These are phyloP conservation scores for Coemansia interrupta DNA, from an alignment of 192 early-diverging fungal genomes.

Conservation along the genomic window DNA sequence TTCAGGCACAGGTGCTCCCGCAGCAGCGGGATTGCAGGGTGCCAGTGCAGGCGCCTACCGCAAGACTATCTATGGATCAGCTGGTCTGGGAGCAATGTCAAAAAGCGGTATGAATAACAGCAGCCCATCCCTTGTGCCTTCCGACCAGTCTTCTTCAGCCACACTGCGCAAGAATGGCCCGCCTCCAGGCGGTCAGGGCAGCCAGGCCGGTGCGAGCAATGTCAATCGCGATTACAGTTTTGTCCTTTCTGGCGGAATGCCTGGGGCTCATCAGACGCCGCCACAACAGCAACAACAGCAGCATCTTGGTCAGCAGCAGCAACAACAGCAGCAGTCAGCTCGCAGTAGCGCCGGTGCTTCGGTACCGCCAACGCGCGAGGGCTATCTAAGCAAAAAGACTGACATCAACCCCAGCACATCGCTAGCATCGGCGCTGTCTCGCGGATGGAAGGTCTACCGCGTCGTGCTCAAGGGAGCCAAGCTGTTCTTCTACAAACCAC, in stretches of 20 bases:
- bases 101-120: constrained; percentile 39
- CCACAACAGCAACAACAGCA: background rate
- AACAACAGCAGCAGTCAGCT: constrained; percentile 17
- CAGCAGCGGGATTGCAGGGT: background rate
- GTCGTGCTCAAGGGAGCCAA: constrained; percentile 71
- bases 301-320: background rate
- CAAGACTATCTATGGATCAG: constrained; percentile 48
- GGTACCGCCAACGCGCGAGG: constrained; percentile 52
- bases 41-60: constrained; percentile 9
- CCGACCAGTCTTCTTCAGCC: background rate
- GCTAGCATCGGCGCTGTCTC: constrained; percentile 55
- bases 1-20: too few relatives aligned
- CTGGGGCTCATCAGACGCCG: background rate
- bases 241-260: constrained; percentile 32
- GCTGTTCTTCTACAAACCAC: constrained; percentile 70
- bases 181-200: constrained; percentile 14
- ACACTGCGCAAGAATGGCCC: constrained; percentile 31
- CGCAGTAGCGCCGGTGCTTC: constrained; percentile 42
- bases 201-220: constrained; percentile 2
- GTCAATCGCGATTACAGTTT: constrained; percentile 49
- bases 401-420: constrained; percentile 63
- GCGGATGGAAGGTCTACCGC: constrained; percentile 75
- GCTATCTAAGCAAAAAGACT: constrained; percentile 71
- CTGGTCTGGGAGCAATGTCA: constrained; percentile 25
- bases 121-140: constrained; percentile 25